Evolutionary conservation across 768 basidiomycete genomes (phyloP).

Genomic region (Trametes cinnabarina): DNA sequence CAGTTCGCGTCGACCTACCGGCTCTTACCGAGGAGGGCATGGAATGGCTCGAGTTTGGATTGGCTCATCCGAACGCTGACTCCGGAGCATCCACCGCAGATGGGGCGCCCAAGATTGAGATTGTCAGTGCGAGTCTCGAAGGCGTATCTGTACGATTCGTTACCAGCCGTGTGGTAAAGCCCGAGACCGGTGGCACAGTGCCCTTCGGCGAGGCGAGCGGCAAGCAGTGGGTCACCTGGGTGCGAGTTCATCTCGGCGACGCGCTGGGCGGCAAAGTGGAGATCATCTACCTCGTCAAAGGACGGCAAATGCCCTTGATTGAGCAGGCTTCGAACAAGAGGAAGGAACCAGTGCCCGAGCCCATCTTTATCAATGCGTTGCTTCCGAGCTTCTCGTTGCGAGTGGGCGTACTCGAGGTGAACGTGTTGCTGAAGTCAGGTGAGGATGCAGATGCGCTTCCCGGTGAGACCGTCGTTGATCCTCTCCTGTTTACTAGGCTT

Average conservation of each 20-base stretch:
- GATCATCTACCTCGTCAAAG: conserved; percentile 61
- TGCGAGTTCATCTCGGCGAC: conserved; percentile 55
- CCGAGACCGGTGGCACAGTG: conserved; percentile 35
- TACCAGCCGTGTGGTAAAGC: conserved; percentile 42
- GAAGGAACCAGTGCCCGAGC: conserved; percentile 31
- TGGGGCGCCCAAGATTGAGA: conserved; percentile 44
- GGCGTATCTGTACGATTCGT: conserved; percentile 65
- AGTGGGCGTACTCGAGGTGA: conserved; percentile 63
- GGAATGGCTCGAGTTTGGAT: conserved; percentile 78
- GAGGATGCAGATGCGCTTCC: conserved; percentile 22
- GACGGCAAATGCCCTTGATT: neutral
- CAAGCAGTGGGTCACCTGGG: conserved; percentile 65
- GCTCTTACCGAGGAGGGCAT: conserved; percentile 57
- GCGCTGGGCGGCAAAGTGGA: conserved; percentile 53
- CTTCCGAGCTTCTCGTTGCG: conserved; percentile 75
- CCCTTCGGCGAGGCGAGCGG: conserved; percentile 53
- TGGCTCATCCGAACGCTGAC: conserved; percentile 43
- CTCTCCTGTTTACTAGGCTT: conserved; percentile 34
- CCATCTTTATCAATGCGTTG: conserved; percentile 42
- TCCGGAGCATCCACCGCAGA: conserved; percentile 17
- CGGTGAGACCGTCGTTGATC: neutral
- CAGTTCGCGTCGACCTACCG: conserved; percentile 54
- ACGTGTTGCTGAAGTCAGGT: conserved; percentile 55
- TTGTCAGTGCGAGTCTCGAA: conserved; percentile 60
- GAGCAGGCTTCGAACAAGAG: conserved; percentile 34